Evolutionary conservation across 768 basidiomycete species (phyloP).

Genomic region (Neoboletus brunneissimus): DNA sequence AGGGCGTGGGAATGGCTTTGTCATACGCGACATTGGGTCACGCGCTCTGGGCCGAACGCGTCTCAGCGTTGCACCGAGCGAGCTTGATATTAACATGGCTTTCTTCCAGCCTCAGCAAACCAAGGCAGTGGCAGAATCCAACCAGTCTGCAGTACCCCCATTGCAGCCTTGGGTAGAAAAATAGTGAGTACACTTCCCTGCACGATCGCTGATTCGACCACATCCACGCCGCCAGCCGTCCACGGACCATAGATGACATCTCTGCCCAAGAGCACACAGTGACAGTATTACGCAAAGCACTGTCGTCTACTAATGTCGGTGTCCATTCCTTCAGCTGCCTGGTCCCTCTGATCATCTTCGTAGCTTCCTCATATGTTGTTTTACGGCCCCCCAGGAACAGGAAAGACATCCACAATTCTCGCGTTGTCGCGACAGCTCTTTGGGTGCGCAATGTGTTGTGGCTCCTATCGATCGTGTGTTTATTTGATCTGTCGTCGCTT

Average conservation of each 20-base stretch:
- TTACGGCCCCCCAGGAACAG: constrained; percentile 98
- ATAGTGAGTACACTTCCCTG: constrained; percentile 61
- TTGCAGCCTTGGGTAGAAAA: constrained; percentile 98
- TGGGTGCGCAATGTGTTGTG: constrained; percentile 57
- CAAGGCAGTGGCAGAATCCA: constrained; percentile 38
- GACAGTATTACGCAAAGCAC: constrained; percentile 84
- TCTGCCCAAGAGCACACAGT: constrained; percentile 97
- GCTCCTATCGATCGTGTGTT: neutral
- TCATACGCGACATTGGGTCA: constrained; percentile 41
- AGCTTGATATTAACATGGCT: constrained; percentile 42
- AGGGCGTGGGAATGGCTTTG: constrained; percentile 31
- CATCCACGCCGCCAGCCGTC: constrained; percentile 57
- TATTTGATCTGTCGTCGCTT: neutral
- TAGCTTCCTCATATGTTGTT: constrained; percentile 99
- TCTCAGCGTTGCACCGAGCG: neutral
- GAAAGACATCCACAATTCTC: constrained; percentile 97
- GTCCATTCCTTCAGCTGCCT: neutral
- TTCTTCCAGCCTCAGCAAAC: constrained; percentile 58
- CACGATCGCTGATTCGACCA: neutral
- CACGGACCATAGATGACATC: constrained; percentile 96
- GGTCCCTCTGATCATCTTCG: constrained; percentile 11
- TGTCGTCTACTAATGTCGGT: constrained; percentile 88
- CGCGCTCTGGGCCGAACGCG: constrained; percentile 46
- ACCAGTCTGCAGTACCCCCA: constrained; percentile 51
- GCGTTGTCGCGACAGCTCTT: constrained; percentile 92